Evolutionary conservation across 2,329 filamentous ascomycete genomes (phyloP).

Genomic region (Biscogniauxia mediterranea): DNA sequence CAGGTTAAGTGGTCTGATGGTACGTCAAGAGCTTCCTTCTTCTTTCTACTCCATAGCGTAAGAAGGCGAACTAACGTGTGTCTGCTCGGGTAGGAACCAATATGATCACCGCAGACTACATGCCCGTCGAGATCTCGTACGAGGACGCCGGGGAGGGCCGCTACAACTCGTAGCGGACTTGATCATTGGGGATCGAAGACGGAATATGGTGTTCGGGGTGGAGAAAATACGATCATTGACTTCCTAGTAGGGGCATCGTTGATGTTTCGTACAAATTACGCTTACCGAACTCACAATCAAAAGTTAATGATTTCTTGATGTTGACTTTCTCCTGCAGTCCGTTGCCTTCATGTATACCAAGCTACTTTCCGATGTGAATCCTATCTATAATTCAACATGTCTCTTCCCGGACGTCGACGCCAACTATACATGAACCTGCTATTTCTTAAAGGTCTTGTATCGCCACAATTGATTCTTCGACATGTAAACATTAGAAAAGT

Average conservation of each 20-base stretch:
- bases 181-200: not conserved
- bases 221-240: conserved; percentile 2
- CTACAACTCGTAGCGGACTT: conserved; percentile 19
- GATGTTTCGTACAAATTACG: not conserved
- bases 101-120: conserved; percentile 33
- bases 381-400: not conserved
- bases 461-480: too few relatives aligned
- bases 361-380: too few relatives aligned
- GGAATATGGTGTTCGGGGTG: conserved; percentile 2
- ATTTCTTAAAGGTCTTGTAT: too few relatives aligned
- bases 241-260: not conserved
- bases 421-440: too few relatives aligned
- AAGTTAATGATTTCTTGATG: conserved; percentile 8
- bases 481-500: too few relatives aligned
- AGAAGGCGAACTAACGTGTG: conserved; percentile 2
- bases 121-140: conserved; percentile 34
- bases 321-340: conserved; percentile 2
- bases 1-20: conserved; percentile 38
- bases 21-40: conserved; percentile 21
- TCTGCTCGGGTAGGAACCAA: conserved; percentile 19
- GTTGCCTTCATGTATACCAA: not conserved
- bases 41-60: not conserved
- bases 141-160: conserved; percentile 26
- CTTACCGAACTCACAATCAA: not conserved
- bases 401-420: too few relatives aligned